A percentile compares a stretch with the other conserved stretches of the same genome.
These are phyloP conservation scores for Fusarium sulawesiense DNA, from an alignment of 2,329 filamentous ascomycete species.

Conservation along the genomic window DNA sequence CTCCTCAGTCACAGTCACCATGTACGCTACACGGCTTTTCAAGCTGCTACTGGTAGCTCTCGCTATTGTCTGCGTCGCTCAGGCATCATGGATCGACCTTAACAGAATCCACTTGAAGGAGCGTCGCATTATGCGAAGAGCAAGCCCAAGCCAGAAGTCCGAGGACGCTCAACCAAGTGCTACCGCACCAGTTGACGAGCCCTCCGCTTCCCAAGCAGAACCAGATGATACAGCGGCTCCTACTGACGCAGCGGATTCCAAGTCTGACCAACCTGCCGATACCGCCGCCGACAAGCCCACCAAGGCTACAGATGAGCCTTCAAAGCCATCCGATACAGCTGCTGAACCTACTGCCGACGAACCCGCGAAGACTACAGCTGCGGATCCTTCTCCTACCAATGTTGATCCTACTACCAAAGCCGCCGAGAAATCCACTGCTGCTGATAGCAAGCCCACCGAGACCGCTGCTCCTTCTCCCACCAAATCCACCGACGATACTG, in stretches of 20 bases:
- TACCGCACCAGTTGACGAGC: slow-evolving; percentile 9
- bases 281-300: slow-evolving; percentile 20
- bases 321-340: slow-evolving; percentile 28
- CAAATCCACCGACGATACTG: slow-evolving; percentile 9
- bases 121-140: slow-evolving; percentile 38
- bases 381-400: slow-evolving; percentile 20
- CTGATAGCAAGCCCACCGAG: slow-evolving; percentile 23
- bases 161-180: slow-evolving; percentile 28
- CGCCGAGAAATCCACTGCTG: slow-evolving; percentile 30
- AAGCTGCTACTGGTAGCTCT: slow-evolving; percentile 63
- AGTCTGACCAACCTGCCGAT: slow-evolving; percentile 21
- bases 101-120: slow-evolving; percentile 39
- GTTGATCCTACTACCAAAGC: slow-evolving; percentile 25
- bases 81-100: slow-evolving; percentile 53
- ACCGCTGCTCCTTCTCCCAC: slow-evolving; percentile 14
- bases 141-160: slow-evolving; percentile 25
- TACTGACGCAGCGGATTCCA: slow-evolving; percentile 13
- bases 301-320: slow-evolving; percentile 18
- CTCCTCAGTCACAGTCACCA: slow-evolving; percentile 42
- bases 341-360: slow-evolving; percentile 25
- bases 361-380: slow-evolving; percentile 31
- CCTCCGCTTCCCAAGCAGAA: slow-evolving; percentile 21
- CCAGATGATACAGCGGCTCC: slow-evolving; percentile 16
- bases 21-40: slow-evolving; percentile 61
- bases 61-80: slow-evolving; percentile 58